Conservation (phyloP, 176 grass and related monocot genomes). For the Puccinellia tenuiflora region DNA sequence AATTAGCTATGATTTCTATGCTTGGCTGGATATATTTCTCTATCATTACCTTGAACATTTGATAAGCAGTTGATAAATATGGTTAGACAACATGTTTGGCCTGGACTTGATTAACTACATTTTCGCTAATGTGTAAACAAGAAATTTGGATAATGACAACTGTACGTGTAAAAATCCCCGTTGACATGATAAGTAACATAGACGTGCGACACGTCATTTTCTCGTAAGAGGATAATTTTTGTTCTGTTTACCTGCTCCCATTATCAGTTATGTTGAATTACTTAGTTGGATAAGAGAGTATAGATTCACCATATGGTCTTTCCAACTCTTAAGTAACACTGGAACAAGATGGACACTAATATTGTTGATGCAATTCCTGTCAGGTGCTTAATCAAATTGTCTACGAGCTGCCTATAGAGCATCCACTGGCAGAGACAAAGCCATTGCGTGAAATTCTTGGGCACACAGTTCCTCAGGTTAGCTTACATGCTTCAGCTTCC, state of each 20-base stretch:
- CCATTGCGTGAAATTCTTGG: constrained; percentile 88
- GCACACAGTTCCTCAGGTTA: constrained; percentile 84
- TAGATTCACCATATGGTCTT: background rate
- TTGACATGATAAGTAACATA: background rate
- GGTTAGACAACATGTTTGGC: background rate
- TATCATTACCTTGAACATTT: constrained; percentile 2
- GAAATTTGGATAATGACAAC: background rate
- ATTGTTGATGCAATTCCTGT: constrained; percentile 19
- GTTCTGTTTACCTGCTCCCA: background rate
- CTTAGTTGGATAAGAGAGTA: background rate
- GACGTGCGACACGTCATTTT: background rate
- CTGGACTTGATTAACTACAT: background rate
- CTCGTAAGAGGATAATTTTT: background rate
- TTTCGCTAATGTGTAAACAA: background rate
- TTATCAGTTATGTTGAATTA: background rate
- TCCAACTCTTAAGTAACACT: background rate
- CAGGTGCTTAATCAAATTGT: constrained; percentile 97
- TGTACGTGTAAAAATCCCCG: background rate
- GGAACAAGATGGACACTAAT: background rate
- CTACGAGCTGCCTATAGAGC: constrained; percentile 70
- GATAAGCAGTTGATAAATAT: background rate
- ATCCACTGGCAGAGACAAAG: constrained; percentile 69
- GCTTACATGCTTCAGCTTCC: constrained; percentile 12
- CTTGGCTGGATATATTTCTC: background rate
- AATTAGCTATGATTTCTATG: background rate